Percentiles rank a stretch among this genome's conserved stretches.
These are phyloP conservation scores for Buddleja alternifolia DNA, from an alignment of 257 asterid species.

Conservation along the genomic window DNA sequence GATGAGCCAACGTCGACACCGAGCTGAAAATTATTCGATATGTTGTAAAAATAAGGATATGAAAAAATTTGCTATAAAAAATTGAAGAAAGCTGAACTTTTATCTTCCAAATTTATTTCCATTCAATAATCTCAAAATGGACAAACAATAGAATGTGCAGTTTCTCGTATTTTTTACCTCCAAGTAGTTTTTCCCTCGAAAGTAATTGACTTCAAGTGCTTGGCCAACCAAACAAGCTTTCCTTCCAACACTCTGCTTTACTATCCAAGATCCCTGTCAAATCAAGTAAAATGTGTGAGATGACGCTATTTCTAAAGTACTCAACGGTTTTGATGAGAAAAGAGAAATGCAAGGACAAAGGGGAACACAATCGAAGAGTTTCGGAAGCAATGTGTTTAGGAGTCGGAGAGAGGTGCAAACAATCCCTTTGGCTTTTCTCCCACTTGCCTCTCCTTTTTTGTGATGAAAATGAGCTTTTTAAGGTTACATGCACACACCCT, in stretches of 20 bases:
- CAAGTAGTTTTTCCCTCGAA: slow-evolving; percentile 86
- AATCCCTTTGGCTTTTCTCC: too few relatives aligned
- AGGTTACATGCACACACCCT: too few relatives aligned
- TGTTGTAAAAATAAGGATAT: background rate
- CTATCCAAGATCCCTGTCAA: slow-evolving; percentile 95
- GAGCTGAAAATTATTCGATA: slow-evolving; percentile 49
- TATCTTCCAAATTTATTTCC: too few relatives aligned
- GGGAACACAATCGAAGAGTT: too few relatives aligned
- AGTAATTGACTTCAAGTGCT: slow-evolving; percentile 80
- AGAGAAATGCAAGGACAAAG: too few relatives aligned
- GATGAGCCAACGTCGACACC: slow-evolving; percentile 87
- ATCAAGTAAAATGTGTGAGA: slow-evolving; percentile 12
- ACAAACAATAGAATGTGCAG: background rate
- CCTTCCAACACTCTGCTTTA: slow-evolving; percentile 92
- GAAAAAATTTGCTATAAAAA: background rate
- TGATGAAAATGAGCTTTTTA: too few relatives aligned
- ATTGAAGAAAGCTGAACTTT: too few relatives aligned
- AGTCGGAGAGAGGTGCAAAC: too few relatives aligned
- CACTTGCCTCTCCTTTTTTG: too few relatives aligned
- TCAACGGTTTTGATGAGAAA: too few relatives aligned
- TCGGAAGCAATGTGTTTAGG: too few relatives aligned
- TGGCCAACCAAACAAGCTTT: slow-evolving; percentile 88
- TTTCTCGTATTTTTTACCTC: slow-evolving; percentile 54
- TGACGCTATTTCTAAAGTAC: background rate
- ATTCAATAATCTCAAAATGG: too few relatives aligned